Evolutionary conservation across 257 asterid genomes (phyloP).

Genomic region (Solanum ahanhuiri): DNA sequence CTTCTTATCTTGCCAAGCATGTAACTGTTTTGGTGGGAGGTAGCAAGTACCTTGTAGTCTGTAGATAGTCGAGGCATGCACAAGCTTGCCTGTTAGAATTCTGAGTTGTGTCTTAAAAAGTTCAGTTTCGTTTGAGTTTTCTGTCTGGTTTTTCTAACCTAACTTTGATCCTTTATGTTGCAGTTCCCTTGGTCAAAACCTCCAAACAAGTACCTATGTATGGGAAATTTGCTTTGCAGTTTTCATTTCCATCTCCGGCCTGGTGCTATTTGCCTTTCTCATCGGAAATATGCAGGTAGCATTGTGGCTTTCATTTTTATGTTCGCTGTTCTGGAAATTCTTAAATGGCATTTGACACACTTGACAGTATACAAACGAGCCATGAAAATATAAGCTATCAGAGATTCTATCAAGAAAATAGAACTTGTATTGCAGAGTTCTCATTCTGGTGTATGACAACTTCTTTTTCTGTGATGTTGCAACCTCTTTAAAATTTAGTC

Average conservation of each 20-base stretch:
- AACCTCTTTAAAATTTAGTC: background rate
- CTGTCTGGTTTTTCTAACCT: background rate
- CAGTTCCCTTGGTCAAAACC: conserved; percentile 99
- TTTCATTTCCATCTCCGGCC: conserved; percentile 75
- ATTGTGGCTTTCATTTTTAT: background rate
- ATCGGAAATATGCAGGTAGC: conserved; percentile 98
- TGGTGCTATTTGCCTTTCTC: conserved; percentile 84
- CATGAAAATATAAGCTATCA: background rate
- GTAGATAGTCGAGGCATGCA: background rate
- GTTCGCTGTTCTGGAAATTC: background rate
- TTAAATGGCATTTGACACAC: background rate
- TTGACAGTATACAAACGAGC: background rate
- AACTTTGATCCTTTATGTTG: conserved; percentile 3
- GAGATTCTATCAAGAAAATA: background rate
- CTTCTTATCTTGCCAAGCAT: background rate
- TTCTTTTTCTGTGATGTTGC: background rate
- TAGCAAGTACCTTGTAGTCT: background rate
- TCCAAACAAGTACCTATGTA: conserved; percentile 74
- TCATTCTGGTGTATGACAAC: background rate
- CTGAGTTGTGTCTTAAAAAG: background rate
- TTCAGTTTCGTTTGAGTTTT: background rate
- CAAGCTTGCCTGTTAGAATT: background rate
- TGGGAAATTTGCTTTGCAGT: conserved; percentile 98
- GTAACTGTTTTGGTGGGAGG: background rate
- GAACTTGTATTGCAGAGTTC: background rate